Percentiles rank a stretch among this genome's conserved stretches.
These are phyloP conservation scores for Gaeumannomyces tritici DNA, from an alignment of 2,329 filamentous ascomycete species.

Conservation along the genomic window DNA sequence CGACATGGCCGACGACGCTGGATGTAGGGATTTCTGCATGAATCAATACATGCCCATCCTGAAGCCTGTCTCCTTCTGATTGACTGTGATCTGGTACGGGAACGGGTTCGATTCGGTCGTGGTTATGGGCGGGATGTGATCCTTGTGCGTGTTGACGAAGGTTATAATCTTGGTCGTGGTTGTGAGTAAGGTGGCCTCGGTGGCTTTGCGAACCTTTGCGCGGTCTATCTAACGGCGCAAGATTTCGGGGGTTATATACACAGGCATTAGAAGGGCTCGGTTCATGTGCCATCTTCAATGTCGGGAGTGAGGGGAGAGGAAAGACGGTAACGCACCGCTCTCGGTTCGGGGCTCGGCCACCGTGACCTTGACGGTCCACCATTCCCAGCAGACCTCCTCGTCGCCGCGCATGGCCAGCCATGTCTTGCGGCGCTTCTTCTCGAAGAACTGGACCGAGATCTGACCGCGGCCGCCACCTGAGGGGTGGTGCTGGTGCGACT, in stretches of 20 bases:
- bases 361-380: conserved; percentile 90
- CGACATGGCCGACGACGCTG: background rate
- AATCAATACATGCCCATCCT: conserved; percentile 66
- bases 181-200: conserved; percentile 81
- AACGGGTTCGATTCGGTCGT: conserved; percentile 89
- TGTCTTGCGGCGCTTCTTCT: conserved; percentile 76
- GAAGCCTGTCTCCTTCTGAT: conserved; percentile 57
- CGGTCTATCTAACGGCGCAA: conserved; percentile 47
- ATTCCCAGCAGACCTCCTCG: conserved; percentile 95
- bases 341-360: conserved; percentile 84
- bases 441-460: conserved; percentile 85
- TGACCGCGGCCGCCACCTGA: conserved; percentile 59
- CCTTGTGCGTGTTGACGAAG: conserved; percentile 79
- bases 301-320: background rate
- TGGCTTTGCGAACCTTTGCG: conserved; percentile 78
- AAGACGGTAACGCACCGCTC: conserved; percentile 50
- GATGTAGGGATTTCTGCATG: background rate
- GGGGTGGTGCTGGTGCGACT: conserved; percentile 9
- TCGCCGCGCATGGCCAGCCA: conserved; percentile 67
- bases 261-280: background rate
- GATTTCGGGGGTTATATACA: background rate
- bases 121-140: conserved; percentile 94
- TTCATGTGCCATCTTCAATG: background rate
- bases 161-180: conserved; percentile 84
- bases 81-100: conserved; percentile 85